A percentile compares a stretch with the other conserved stretches of the same genome.
Conservation (phyloP, 1,139 yeast genomes). For the Taphrina deformans region DNA sequence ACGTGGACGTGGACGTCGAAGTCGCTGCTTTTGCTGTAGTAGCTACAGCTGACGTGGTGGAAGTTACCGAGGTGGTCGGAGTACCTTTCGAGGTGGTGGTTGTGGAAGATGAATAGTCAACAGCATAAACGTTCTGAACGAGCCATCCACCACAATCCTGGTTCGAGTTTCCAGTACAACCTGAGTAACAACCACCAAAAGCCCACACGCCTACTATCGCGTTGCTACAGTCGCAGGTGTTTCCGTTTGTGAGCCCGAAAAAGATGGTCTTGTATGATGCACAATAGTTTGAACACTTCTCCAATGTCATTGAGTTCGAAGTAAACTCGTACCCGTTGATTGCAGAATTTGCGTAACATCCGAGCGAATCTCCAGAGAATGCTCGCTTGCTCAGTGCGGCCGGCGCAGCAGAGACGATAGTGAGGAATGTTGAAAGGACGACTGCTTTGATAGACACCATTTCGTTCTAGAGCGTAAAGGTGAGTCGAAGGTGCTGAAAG, state of each 20-base stretch:
- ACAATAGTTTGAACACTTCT: background rate
- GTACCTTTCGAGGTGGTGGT: background rate
- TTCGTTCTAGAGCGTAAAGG: background rate
- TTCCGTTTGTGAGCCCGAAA: background rate
- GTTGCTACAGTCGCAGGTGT: background rate
- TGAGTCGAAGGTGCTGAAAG: background rate
- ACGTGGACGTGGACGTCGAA: background rate
- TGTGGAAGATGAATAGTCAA: background rate
- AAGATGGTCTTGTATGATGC: background rate
- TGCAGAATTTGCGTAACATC: background rate
- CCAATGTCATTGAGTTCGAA: background rate
- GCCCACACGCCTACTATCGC: background rate
- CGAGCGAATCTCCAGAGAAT: background rate
- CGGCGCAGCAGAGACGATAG: constrained; percentile 2
- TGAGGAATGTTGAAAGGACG: background rate
- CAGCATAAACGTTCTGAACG: background rate
- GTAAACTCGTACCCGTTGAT: background rate
- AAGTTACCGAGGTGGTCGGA: background rate
- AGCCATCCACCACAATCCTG: background rate
- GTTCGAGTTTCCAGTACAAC: background rate
- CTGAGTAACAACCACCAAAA: background rate
- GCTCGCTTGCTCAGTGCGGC: background rate
- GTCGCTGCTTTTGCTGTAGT: background rate
- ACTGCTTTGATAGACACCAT: background rate
- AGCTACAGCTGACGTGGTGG: background rate